Evolutionary conservation across 352 stramenopile genomes (phyloP), one percentile per base, ranked within the genome.

Genomic region (Globisporangium paroecandrum): DNA sequence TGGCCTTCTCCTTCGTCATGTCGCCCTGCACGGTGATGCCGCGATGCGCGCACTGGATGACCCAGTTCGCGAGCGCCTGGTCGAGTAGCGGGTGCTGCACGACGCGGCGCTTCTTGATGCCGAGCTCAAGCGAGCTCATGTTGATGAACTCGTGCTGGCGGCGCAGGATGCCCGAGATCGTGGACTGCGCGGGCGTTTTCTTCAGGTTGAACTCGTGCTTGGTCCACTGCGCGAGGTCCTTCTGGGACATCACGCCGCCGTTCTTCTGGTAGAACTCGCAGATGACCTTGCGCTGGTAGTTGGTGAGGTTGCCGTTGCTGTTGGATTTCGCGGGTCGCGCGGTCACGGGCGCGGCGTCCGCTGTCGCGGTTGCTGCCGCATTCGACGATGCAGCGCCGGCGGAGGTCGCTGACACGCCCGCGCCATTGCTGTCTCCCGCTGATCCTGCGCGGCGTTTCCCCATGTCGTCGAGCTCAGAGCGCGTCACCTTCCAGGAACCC

Each of bases 131-230:
- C 36, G 81, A 83, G 36, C 82, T 91, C 80, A 93, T 93, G 73
- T 93, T 90, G 63, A 89, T 85, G 64, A 93, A 95, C 72, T 93
- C 82, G 64, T 95, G 87, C 74, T 93, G 83, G 59, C 86, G 82
- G 0, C 83, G 78, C 43, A 95, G 63, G 69, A 95, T 95, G 29
- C 86, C 86, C 25, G 82, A 91, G 67, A 95, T 95, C 27, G 87
- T 95, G 0, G 85, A 91, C 73, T 95, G 87, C 62, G 87, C 86
- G 1, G 87, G 87, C 58, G 85, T 90, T 69, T 92, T 92, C 65
- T 89, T 87, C 18, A 95, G 74, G 46, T 79, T 75, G 65, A 95
- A 95, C 75, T 95, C 87, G 74, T 93, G 85, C 72, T 93, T 92
- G 64, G 87, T 91, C 87, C 87, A 95, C 65, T 92, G 85, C 51